Evolutionary conservation across 2,329 filamentous ascomycete species (phyloP).

Genomic region (Colletotrichum siamense): DNA sequence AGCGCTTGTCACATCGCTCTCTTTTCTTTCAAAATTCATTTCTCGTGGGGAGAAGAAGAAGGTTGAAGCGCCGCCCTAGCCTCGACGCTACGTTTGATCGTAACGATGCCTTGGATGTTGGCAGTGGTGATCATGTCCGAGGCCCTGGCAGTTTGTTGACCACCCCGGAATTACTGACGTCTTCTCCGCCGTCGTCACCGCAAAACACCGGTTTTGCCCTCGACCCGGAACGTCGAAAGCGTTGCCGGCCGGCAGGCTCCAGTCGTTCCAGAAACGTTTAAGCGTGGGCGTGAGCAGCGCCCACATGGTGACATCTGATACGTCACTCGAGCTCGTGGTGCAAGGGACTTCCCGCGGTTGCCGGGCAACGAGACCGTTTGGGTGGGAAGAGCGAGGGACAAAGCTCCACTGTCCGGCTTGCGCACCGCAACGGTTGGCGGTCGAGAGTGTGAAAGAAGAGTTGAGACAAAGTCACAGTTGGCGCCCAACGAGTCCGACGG

Average conservation of each 20-base stretch:
- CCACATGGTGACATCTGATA: slow-evolving; percentile 13
- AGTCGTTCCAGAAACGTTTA: not conserved
- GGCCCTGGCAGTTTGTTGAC: not conserved
- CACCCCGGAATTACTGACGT: not conserved
- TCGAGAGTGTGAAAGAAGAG: not conserved
- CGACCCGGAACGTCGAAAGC: not conserved
- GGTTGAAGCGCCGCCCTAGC: not conserved
- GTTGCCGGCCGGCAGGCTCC: not conserved
- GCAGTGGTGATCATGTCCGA: not conserved
- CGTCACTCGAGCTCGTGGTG: slow-evolving; percentile 14
- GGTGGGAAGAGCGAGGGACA: not conserved
- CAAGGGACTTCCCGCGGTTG: slow-evolving; percentile 23
- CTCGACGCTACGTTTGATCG: not conserved
- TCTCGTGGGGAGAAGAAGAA: not conserved
- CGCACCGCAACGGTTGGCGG: not conserved
- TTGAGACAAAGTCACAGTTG: not conserved
- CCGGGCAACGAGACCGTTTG: slow-evolving; percentile 18
- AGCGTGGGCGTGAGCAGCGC: not conserved
- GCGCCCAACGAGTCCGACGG: not conserved
- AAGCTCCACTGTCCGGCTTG: not conserved
- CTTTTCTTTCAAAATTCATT: not conserved
- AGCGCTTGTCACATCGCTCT: not conserved
- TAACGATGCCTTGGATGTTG: not conserved
- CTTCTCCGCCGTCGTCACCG: not conserved
- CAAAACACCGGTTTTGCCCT: not conserved